Percentiles rank a stretch among this genome's conserved stretches.
phyloP scores from a whole-genome alignment of 176 grass and related monocot genomes.

The Carex cristatella region DNA sequence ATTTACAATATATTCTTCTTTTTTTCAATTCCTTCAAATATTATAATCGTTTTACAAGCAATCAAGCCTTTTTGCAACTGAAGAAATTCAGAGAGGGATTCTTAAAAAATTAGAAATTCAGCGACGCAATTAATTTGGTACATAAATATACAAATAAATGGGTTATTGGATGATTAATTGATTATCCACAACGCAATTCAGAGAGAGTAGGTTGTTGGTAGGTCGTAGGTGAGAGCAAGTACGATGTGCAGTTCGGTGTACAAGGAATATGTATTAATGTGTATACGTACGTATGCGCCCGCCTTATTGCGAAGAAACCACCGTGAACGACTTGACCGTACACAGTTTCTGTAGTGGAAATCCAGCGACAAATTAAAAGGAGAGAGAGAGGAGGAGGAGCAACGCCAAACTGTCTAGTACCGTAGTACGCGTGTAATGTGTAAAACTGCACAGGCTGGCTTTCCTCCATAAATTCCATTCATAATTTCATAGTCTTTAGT shows the following conservation, averaged over 20 bases:
- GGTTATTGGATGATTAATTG: background rate
- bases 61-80: no score
- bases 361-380: background rate
- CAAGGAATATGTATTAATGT: no score
- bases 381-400: background rate
- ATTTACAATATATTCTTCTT: background rate
- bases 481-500: no score
- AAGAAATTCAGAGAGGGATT: no score
- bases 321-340: background rate
- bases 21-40: background rate
- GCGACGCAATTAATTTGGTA: background rate
- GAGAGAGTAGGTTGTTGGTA: background rate
- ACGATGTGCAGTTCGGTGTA: background rate
- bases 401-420: background rate
- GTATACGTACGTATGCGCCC: background rate
- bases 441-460: background rate
- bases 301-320: conserved; percentile 16
- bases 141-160: background rate
- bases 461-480: no score
- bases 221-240: background rate
- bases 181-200: background rate
- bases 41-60: no score
- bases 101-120: background rate
- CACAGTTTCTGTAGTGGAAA: conserved; percentile 3
- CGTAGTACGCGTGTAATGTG: background rate